Evolutionary conservation across 192 early-diverging fungal genomes (phyloP), one percentile per base, ranked within the genome.

Genomic region (Rhizophagus clarus): DNA sequence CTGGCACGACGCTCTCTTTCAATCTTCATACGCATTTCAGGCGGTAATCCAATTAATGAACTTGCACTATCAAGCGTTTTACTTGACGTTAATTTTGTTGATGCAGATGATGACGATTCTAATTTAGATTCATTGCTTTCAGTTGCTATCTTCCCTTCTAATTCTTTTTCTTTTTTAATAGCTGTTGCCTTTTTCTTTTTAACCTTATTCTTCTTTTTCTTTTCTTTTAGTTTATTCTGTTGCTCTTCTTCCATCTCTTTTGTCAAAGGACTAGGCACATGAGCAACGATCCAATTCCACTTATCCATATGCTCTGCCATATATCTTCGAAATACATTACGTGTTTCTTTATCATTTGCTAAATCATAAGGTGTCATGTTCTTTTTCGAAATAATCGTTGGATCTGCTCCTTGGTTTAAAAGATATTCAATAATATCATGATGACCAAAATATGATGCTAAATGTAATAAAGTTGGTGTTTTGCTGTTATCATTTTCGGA

Each of bases 1-100:
- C 88, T 81, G 2, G 94, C 94, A 45, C 94, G 89, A 71, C 92
- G 91, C 75, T 96, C 95, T 61, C 95, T 85, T 76, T 96, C 95
- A 32, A 96, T 80, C 62, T 88, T 82, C 83, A 87, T 88, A 7
- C 93, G 84, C 72, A 85, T 84, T 82, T 96, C 95, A 1, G 93
- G 90, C 15, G 93, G 83, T 76, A 89, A 79, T 17, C 85, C 83
- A 17, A 76, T 80, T 45, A 71, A 73, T 15, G 66, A 77, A 79
- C 81, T 34, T 56, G 77, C 67, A 84, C 72, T 80, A 70, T 79
- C 37, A 68, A 79, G 51, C 24, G 82, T 67, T 64, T 60, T 81
- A 42, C 45, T 42, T 11, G 72, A 82, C 20, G 49, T 81, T 61
- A 24, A 80, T 56, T 73, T 79, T 10, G 45, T 40, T 31, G 79